Conservation (phyloP, 306 rosid species). For the Styphnolobium japonicum region DNA sequence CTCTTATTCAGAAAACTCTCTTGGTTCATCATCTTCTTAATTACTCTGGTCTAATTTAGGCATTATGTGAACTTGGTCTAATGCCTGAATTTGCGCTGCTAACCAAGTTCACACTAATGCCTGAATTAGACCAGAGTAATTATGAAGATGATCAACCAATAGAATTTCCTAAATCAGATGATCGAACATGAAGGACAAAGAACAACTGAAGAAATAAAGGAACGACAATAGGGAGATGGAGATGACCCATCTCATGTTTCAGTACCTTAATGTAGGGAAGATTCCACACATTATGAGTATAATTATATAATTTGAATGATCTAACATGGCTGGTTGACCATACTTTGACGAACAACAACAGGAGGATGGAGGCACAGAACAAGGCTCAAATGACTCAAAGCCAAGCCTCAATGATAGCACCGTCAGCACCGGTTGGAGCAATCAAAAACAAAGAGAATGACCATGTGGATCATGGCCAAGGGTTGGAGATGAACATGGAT, state of each 20-base stretch:
- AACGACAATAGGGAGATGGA: background rate
- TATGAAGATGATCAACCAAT: background rate
- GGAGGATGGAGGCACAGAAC: background rate
- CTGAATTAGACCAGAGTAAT: background rate
- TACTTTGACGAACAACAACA: background rate
- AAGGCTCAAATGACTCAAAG: background rate
- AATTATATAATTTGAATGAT: background rate
- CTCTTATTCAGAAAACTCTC: too few relatives aligned
- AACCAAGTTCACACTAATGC: background rate
- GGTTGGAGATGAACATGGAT: background rate
- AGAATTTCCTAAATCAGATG: background rate
- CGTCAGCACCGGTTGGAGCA: background rate
- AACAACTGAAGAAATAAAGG: background rate
- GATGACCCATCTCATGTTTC: background rate
- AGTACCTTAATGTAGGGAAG: background rate
- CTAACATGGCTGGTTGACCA: background rate
- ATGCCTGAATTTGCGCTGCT: too few relatives aligned
- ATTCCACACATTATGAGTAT: background rate
- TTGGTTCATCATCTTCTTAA: too few relatives aligned
- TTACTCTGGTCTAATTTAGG: too few relatives aligned
- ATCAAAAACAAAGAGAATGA: background rate
- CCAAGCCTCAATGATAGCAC: background rate
- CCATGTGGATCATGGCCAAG: background rate
- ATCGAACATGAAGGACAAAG: background rate
- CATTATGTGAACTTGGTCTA: too few relatives aligned